These are phyloP conservation scores for Metschnikowia shivogae DNA, from an alignment of 805 yeast species.

Conservation along the genomic window DNA sequence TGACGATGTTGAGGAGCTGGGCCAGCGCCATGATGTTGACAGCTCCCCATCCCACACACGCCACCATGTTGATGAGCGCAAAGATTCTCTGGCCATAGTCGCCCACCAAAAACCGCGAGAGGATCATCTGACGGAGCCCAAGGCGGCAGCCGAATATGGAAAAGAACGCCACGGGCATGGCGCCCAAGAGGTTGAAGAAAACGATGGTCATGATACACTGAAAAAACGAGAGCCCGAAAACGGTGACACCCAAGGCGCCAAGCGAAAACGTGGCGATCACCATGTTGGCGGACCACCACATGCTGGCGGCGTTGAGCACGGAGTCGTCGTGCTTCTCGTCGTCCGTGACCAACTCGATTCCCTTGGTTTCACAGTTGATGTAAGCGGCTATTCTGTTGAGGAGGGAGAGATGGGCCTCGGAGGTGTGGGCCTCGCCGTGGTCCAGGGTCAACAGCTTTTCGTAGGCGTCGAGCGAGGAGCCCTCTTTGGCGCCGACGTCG, in stretches of 20 bases:
- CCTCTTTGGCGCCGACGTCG: conserved; percentile 15
- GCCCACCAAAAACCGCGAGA: conserved; percentile 77
- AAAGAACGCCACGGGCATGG: conserved; percentile 74
- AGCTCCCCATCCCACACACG: conserved; percentile 95
- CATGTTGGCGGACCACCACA: conserved; percentile 91
- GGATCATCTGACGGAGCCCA: conserved; percentile 84
- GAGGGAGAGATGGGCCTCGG: conserved; percentile 22
- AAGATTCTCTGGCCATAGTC: conserved; percentile 70
- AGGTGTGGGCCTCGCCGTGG: conserved; percentile 25
- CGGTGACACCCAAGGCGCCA: conserved; percentile 60
- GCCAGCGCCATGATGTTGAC: conserved; percentile 89
- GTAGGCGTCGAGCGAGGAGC: conserved; percentile 21
- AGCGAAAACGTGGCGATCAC: conserved; percentile 79
- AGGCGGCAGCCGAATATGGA: conserved; percentile 78
- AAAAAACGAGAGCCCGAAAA: conserved; percentile 70
- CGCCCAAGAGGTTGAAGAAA: conserved; percentile 72
- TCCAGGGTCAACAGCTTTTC: conserved; percentile 22
- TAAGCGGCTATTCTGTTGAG: conserved; percentile 31
- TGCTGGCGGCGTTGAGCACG: conserved; percentile 66
- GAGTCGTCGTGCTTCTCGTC: conserved; percentile 70
- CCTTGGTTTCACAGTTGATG: conserved; percentile 50
- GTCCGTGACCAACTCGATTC: conserved; percentile 77
- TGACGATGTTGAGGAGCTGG: conserved; percentile 73
- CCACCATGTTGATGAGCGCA: conserved; percentile 70
- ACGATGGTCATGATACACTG: conserved; percentile 62